These are phyloP conservation scores for Glaciozyma martinii DNA, from an alignment of 768 basidiomycete species.

Conservation along the genomic window DNA sequence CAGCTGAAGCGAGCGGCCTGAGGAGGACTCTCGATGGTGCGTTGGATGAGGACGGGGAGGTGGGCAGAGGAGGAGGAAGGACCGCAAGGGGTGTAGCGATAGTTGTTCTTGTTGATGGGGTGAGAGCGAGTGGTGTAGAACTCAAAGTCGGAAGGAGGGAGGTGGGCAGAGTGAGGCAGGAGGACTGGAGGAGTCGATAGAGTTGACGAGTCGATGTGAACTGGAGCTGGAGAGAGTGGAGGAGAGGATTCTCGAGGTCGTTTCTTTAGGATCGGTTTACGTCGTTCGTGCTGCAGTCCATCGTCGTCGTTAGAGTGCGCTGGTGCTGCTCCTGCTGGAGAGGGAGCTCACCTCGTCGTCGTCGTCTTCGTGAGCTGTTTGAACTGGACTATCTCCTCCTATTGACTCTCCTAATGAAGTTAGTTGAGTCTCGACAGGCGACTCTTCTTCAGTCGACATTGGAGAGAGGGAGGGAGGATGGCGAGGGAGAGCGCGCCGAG, in stretches of 20 bases:
- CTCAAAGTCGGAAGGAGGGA: conserved; percentile 5
- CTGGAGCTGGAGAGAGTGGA: background rate
- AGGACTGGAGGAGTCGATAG: background rate
- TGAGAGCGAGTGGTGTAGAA: conserved; percentile 35
- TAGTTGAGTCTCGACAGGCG: no score
- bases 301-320: no score
- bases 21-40: conserved; percentile 72
- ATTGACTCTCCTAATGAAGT: no score
- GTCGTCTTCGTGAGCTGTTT: background rate
- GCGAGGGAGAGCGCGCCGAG: no score
- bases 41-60: conserved; percentile 49
- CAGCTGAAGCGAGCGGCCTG: conserved; percentile 61
- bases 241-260: background rate
- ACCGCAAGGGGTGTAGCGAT: conserved; percentile 45
- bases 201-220: background rate
- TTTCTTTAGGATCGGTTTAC: background rate
- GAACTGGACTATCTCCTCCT: no score
- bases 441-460: no score
- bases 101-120: conserved; percentile 36
- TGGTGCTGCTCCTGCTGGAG: background rate
- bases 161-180: background rate
- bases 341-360: conserved; percentile 1
- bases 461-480: no score
- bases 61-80: conserved; percentile 38
- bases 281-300: background rate